Percentiles rank a stretch among this genome's conserved stretches.
Conservation (phyloP, 1,284 basidiomycete genomes). For the Leccinum colubrinum region DNA sequence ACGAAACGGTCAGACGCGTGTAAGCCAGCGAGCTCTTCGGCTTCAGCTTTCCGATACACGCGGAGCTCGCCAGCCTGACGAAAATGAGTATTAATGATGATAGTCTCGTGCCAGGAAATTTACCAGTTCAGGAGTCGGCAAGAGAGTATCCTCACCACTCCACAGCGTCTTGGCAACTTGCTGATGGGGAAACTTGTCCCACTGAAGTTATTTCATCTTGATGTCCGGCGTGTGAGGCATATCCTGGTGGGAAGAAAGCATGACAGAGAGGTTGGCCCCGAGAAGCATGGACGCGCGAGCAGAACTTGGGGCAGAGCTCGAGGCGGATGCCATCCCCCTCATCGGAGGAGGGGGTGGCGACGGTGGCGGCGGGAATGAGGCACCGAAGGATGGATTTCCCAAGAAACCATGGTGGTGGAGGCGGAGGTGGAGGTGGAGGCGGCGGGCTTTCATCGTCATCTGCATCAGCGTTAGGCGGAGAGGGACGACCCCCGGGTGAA, state of each 20-base stretch:
- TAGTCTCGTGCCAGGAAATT: slow-evolving; percentile 12
- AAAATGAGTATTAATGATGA: slow-evolving; percentile 14
- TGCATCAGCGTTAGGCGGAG: slow-evolving; percentile 37
- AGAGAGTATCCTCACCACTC: slow-evolving; percentile 6
- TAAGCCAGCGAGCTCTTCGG: slow-evolving; percentile 85
- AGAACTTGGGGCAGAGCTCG: slow-evolving; percentile 46
- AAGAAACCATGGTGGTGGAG: slow-evolving; percentile 29
- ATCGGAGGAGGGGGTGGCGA: slow-evolving; percentile 47
- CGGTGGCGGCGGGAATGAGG: slow-evolving; percentile 44
- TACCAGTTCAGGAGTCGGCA: slow-evolving; percentile 90
- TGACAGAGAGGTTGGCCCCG: slow-evolving; percentile 52
- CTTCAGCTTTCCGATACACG: slow-evolving; percentile 83
- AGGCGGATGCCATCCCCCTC: slow-evolving; percentile 24
- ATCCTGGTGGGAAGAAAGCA: slow-evolving; percentile 76
- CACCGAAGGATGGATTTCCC: slow-evolving; percentile 30
- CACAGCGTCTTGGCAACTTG: no score
- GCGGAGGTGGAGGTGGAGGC: slow-evolving; percentile 33
- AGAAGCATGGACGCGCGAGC: slow-evolving; percentile 59
- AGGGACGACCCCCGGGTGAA: slow-evolving; percentile 7
- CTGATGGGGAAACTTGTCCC: no score
- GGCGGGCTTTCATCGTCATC: slow-evolving; percentile 19
- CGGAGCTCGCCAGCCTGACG: slow-evolving; percentile 85
- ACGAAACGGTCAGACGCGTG: slow-evolving; percentile 96
- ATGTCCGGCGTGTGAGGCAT: slow-evolving; percentile 81
- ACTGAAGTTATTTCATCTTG: slow-evolving; percentile 93